Evolutionary conservation across 306 rosid genomes (phyloP).

Genomic region (Lagenaria siceraria): DNA sequence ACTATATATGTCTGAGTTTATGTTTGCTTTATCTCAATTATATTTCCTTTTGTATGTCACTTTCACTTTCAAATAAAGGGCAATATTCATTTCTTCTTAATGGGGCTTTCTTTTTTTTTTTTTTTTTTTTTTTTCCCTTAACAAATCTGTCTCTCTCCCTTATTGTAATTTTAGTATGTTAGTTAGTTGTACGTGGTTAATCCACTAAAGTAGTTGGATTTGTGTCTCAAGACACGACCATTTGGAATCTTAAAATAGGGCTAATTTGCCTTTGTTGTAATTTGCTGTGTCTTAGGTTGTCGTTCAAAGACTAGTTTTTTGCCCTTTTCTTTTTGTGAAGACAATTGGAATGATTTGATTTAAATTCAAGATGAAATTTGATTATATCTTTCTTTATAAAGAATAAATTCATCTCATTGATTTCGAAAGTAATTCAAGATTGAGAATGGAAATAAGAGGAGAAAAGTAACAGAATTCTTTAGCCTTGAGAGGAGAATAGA

Average conservation of each 20-base stretch:
- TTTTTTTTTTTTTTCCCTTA: not conserved
- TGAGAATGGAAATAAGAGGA: not conserved
- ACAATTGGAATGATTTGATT: not conserved
- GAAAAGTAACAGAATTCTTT: no score
- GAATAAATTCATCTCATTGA: not conserved
- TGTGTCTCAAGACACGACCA: not conserved
- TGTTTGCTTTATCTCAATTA: constrained; percentile 24
- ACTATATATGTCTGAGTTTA: not conserved
- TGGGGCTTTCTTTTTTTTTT: constrained; percentile 22
- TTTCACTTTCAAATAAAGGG: constrained; percentile 41
- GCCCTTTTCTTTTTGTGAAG: not conserved
- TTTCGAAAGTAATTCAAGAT: not conserved
- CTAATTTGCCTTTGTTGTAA: not conserved
- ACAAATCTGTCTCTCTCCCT: no score
- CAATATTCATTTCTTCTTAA: constrained; percentile 69
- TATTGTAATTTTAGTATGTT: not conserved
- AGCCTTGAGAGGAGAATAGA: no score
- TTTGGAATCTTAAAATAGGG: not conserved
- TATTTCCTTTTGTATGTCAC: not conserved
- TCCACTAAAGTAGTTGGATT: constrained; percentile 1
- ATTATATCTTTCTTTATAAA: not conserved
- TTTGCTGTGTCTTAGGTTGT: not conserved
- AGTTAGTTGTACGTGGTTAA: not conserved
- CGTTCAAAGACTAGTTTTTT: not conserved
- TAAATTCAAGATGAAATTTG: not conserved